Evolutionary conservation across 805 yeast species (phyloP).

Genomic region (Saturnispora zaruensis): DNA sequence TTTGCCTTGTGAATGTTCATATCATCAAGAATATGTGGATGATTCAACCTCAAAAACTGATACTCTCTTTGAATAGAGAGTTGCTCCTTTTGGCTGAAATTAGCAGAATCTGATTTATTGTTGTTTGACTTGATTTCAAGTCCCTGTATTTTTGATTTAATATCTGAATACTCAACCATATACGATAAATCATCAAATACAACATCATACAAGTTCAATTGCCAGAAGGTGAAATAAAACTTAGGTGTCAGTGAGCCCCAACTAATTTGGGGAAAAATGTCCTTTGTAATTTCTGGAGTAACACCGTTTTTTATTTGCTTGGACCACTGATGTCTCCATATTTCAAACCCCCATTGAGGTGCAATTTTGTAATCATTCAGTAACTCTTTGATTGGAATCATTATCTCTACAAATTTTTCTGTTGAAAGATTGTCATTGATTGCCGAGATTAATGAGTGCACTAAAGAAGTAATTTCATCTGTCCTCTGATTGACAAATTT

Average conservation of each 20-base stretch:
- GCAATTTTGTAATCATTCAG: conserved; percentile 37
- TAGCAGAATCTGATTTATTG: conserved; percentile 22
- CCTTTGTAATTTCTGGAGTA: conserved; percentile 14
- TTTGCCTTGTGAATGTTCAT: conserved; percentile 38
- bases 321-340: conserved; percentile 54
- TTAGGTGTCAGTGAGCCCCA: conserved; percentile 29
- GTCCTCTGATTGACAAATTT: conserved; percentile 63
- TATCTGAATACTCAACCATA: conserved; percentile 34
- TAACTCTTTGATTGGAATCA: conserved; percentile 37
- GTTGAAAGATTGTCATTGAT: conserved; percentile 41
- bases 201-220: conserved; percentile 60
- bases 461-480: conserved; percentile 64
- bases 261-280: conserved; percentile 14
- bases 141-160: conserved; percentile 30
- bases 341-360: conserved; percentile 61
- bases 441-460: conserved; percentile 56
- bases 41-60: conserved; percentile 19
- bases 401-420: conserved; percentile 14
- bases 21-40: conserved; percentile 31
- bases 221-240: conserved; percentile 65
- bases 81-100: conserved; percentile 14
- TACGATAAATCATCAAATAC: conserved; percentile 45
- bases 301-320: conserved; percentile 17
- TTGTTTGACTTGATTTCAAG: conserved; percentile 30
- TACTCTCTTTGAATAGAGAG: conserved; percentile 22